Evolutionary conservation across 106 monocot species (phyloP).

Genomic region (Iris macrosiphon): DNA sequence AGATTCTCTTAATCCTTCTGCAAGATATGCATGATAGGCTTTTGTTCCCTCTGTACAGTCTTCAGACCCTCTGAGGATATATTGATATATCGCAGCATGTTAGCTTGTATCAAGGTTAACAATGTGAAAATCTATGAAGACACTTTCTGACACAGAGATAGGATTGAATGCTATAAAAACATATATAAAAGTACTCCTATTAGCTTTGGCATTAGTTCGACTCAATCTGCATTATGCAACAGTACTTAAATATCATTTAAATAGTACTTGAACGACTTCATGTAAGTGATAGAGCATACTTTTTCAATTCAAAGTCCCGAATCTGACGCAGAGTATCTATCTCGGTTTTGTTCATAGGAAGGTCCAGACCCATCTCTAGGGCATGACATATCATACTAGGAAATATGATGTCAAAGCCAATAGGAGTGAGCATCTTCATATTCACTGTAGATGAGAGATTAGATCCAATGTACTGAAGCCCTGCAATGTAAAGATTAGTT

Average conservation of each 20-base stretch:
- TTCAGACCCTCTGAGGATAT: constrained; percentile 23
- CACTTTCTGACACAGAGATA: too few relatives aligned
- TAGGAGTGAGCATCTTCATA: constrained; percentile 49
- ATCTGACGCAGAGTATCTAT: constrained; percentile 28
- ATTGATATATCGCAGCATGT: constrained; percentile 5
- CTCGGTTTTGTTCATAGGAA: constrained; percentile 40
- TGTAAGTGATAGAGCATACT: too few relatives aligned
- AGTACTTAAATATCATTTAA: too few relatives aligned
- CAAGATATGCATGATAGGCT: constrained; percentile 65
- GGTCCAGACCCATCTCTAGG: constrained; percentile 47
- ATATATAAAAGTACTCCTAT: too few relatives aligned
- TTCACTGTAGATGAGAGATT: constrained; percentile 42
- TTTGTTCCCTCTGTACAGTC: constrained; percentile 36
- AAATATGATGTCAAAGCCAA: constrained; percentile 89
- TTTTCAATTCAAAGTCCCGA: constrained; percentile 55
- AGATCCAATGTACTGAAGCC: constrained; percentile 53
- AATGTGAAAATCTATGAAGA: too few relatives aligned
- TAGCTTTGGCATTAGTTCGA: too few relatives aligned
- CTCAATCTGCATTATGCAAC: too few relatives aligned
- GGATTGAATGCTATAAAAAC: too few relatives aligned
- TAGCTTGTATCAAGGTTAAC: too few relatives aligned
- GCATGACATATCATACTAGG: constrained; percentile 63
- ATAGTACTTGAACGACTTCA: too few relatives aligned
- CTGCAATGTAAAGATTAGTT: constrained; percentile 43
- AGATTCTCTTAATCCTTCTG: constrained; percentile 63